These are phyloP conservation scores for Hymenoscyphus repandus DNA, from an alignment of 2,329 filamentous ascomycete species.

Conservation along the genomic window DNA sequence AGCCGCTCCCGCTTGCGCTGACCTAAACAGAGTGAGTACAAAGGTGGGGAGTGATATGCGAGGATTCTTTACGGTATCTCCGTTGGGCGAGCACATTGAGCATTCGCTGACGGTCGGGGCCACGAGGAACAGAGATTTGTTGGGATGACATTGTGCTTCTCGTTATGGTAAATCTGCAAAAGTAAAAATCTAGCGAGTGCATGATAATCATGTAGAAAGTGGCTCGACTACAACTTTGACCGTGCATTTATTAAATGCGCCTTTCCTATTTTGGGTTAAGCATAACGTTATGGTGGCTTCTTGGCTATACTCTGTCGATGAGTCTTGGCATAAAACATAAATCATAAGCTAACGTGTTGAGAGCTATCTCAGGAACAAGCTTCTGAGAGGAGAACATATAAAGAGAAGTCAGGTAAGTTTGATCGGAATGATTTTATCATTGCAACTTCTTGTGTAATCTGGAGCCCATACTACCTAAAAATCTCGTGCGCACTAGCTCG, in stretches of 20 bases:
- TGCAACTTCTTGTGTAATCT: too few relatives aligned
- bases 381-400: too few relatives aligned
- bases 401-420: too few relatives aligned
- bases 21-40: slow-evolving; percentile 1
- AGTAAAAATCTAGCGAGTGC: neutral
- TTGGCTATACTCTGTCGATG: too few relatives aligned
- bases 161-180: slow-evolving; percentile 3
- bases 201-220: too few relatives aligned
- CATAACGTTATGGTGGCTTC: slow-evolving; percentile 7
- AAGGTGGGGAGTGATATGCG: neutral
- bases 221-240: too few relatives aligned
- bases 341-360: too few relatives aligned
- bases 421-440: too few relatives aligned
- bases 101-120: slow-evolving; percentile 9
- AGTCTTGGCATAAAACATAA: too few relatives aligned
- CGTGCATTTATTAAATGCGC: neutral
- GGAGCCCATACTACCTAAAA: too few relatives aligned
- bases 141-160: slow-evolving; percentile 11
- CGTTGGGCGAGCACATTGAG: slow-evolving; percentile 11
- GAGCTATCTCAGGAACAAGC: too few relatives aligned
- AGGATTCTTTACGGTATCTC: slow-evolving; percentile 8
- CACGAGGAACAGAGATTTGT: neutral
- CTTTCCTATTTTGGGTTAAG: slow-evolving; percentile 4
- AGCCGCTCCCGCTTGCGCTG: slow-evolving; percentile 10
- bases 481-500: too few relatives aligned